Evolutionary conservation across 2,329 filamentous ascomycete genomes (phyloP).

Genomic region (Trichoderma pleuroti): DNA sequence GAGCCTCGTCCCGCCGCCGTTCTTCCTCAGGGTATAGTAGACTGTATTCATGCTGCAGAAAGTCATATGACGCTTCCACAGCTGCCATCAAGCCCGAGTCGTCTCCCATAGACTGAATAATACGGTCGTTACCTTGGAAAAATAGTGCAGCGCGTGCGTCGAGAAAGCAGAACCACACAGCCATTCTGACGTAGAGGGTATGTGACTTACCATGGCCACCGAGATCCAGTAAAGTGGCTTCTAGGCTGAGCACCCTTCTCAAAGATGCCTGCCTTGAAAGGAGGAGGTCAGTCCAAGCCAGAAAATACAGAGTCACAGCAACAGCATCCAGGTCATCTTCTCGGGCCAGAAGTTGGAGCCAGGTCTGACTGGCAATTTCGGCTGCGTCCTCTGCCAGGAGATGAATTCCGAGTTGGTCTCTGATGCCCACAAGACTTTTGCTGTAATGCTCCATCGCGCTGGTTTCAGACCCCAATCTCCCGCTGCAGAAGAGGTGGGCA

Average conservation of each 20-base stretch:
- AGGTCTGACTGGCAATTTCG: background rate
- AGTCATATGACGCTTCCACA: background rate
- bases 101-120: background rate
- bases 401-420: background rate
- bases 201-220: background rate
- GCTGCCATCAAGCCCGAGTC: background rate
- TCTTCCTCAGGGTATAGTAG: background rate
- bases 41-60: background rate
- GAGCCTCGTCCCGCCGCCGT: background rate
- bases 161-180: background rate
- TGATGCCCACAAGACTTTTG: background rate
- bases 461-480: background rate
- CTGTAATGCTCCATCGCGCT: background rate
- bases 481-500: background rate
- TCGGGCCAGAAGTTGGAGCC: background rate
- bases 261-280: background rate
- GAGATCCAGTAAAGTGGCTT: background rate
- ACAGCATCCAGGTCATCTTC: background rate
- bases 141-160: background rate
- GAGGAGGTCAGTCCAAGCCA: background rate
- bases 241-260: background rate
- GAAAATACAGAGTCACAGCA: background rate
- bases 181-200: background rate
- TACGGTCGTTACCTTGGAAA: background rate
- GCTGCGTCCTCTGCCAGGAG: background rate